These are phyloP conservation scores for Saccharum hybrid DNA, from an alignment of 202 grass and related monocot species.

Conservation along the genomic window DNA sequence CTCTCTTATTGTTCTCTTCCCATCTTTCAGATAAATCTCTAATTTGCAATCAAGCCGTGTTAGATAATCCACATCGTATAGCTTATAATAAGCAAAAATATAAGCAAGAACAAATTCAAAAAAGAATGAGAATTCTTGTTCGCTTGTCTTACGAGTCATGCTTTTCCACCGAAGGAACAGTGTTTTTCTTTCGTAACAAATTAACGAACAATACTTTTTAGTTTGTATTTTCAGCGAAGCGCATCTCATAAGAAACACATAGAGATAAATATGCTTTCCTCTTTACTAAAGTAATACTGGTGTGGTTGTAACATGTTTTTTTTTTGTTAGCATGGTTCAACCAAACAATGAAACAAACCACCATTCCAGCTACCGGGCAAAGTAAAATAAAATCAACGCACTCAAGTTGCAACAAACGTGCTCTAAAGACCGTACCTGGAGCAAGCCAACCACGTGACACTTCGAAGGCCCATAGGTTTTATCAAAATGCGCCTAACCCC, in stretches of 20 bases:
- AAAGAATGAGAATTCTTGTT: neutral
- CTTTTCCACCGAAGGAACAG: no score
- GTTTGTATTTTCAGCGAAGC: no score
- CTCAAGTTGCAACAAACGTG: neutral
- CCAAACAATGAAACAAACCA: neutral
- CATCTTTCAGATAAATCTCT: neutral
- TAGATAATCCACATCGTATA: neutral
- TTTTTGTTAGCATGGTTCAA: neutral
- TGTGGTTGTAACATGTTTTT: neutral
- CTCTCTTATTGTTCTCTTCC: neutral
- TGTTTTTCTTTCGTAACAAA: no score
- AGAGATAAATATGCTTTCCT: neutral
- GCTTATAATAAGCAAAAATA: neutral
- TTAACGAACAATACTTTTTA: no score
- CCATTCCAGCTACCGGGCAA: neutral
- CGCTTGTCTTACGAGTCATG: no score
- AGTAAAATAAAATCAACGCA: neutral
- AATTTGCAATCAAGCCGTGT: neutral
- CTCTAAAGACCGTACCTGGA: neutral
- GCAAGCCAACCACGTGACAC: neutral
- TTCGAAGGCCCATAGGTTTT: neutral
- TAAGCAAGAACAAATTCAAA: neutral
- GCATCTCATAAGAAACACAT: neutral
- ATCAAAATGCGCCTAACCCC: neutral
- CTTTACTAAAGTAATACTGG: neutral